Base-by-base conservation (phyloP, 2,329 filamentous ascomycete genomes). In the Knufia fluminis region DNA sequence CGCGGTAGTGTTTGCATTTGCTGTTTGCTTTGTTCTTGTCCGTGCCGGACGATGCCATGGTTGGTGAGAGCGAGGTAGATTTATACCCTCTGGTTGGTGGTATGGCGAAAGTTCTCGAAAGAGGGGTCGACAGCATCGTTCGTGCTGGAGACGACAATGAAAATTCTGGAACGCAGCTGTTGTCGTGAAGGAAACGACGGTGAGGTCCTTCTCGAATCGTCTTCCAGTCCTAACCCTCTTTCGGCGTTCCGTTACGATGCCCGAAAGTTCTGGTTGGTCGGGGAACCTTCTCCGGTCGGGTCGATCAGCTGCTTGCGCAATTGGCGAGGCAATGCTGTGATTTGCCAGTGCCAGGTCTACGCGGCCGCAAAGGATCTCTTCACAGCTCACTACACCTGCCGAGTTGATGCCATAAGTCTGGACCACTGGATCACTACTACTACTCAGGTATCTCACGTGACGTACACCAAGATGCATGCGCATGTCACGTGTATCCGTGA, bases 81-180 rank as follows among this genome's bases (percentile, higher is more conserved):
- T 53, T 53, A 53, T 50, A 51, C 44, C 19, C 36, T 33, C 46
- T 35, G 31, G 38, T n/a, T n/a, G n/a, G n/a, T n/a, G n/a, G n/a
- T n/a, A n/a, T n/a, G n/a, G n/a, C n/a, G n/a, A n/a, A n/a, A n/a
- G n/a, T n/a, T n/a, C n/a, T n/a, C n/a, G n/a, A n/a, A n/a, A n/a
- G n/a, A n/a, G n/a, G n/a, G n/a, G n/a, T n/a, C n/a, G n/a, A n/a
- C n/a, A n/a, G n/a, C n/a, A n/a, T n/a, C n/a, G n/a, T n/a, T n/a
- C n/a, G n/a, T n/a, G n/a, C n/a, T n/a, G n/a, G n/a, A 19, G 32
- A 22, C n/a, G 33, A 19, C 23, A 46, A 10, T 42, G 50, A 52
- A 52, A 36, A 14, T 49, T 52, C 50, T 49, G 23, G 50, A 52
- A 45, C 35, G 2, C 3, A 3, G 22, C 6, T 12, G 10, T 22